Evolutionary conservation across 2,329 filamentous ascomycete species (phyloP).

Genomic region (Coleophoma crateriformis): DNA sequence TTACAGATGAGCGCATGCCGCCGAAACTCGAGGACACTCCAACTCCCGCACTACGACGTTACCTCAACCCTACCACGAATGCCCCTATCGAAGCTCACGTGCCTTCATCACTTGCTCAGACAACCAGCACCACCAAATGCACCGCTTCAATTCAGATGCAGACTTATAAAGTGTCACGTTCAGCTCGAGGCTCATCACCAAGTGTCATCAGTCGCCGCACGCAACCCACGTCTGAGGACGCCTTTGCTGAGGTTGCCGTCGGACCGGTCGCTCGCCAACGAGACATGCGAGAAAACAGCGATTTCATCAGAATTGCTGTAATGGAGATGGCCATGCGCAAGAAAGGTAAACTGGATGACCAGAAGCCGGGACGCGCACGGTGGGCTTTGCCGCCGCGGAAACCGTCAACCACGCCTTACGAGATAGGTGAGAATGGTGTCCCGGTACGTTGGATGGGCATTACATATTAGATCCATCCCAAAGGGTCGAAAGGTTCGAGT

Average conservation of each 20-base stretch:
- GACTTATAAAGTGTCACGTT: slow-evolving; percentile 47
- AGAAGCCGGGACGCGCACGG: slow-evolving; percentile 60
- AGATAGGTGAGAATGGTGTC: slow-evolving; percentile 51
- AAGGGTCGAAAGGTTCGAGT: background rate
- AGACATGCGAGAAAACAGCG: slow-evolving; percentile 64
- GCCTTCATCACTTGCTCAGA: slow-evolving; percentile 26
- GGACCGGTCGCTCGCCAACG: slow-evolving; percentile 50
- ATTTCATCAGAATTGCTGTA: slow-evolving; percentile 66
- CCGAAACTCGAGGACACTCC: slow-evolving; percentile 58
- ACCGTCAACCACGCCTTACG: slow-evolving; percentile 45
- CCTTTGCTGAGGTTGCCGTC: slow-evolving; percentile 27
- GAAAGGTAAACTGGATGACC: slow-evolving; percentile 59
- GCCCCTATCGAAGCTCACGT: slow-evolving; percentile 36
- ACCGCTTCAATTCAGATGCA: slow-evolving; percentile 69
- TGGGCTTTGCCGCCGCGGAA: slow-evolving; percentile 64
- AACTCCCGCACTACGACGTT: slow-evolving; percentile 60
- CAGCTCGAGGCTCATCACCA: slow-evolving; percentile 31
- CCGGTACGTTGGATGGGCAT: slow-evolving; percentile 52
- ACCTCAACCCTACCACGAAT: slow-evolving; percentile 58
- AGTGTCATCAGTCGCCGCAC: slow-evolving; percentile 23
- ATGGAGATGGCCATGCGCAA: slow-evolving; percentile 70
- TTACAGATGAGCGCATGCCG: slow-evolving; percentile 61
- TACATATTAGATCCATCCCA: slow-evolving; percentile 2
- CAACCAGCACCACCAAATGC: slow-evolving; percentile 37
- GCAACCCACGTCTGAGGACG: slow-evolving; percentile 19